phyloP scores from a whole-genome alignment of 352 stramenopile genomes.

The Phytopythium montanum region DNA sequence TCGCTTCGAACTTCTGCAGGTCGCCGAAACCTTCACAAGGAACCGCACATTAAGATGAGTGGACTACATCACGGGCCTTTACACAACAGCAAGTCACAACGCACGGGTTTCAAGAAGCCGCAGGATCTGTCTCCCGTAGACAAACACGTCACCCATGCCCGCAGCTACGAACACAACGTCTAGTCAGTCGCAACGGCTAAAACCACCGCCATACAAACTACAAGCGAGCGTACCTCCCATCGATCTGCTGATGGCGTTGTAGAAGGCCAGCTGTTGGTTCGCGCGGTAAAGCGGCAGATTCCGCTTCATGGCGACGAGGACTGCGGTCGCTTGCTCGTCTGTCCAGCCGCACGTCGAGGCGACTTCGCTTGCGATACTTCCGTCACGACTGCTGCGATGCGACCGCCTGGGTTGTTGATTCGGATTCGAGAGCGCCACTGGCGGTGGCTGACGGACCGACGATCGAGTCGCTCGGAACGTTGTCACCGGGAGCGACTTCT shows the following conservation, averaged over 20 bases:
- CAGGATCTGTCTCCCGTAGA: slow-evolving; percentile 31
- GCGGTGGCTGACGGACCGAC: neutral
- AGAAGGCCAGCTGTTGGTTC: neutral
- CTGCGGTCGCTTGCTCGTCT: neutral
- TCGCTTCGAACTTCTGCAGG: neutral
- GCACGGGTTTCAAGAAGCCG: slow-evolving; percentile 41
- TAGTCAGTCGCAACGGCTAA: neutral
- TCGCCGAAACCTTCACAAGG: neutral
- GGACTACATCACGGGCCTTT: neutral
- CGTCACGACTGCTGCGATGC: neutral
- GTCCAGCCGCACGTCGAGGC: slow-evolving; percentile 1
- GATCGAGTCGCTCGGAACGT: neutral
- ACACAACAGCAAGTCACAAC: neutral
- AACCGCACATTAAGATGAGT: neutral
- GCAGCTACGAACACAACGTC: neutral
- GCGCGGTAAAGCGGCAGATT: slow-evolving; percentile 1
- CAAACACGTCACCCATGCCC: slow-evolving; percentile 14
- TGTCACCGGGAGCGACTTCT: neutral
- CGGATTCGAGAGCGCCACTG: neutral
- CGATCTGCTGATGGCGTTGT: neutral
- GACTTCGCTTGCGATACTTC: neutral
- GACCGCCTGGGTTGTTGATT: neutral
- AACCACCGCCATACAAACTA: neutral
- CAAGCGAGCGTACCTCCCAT: neutral
- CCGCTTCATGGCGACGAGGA: neutral